Conservation (phyloP, 2,329 filamentous ascomycete genomes). For the Fusarium veterinarium region DNA sequence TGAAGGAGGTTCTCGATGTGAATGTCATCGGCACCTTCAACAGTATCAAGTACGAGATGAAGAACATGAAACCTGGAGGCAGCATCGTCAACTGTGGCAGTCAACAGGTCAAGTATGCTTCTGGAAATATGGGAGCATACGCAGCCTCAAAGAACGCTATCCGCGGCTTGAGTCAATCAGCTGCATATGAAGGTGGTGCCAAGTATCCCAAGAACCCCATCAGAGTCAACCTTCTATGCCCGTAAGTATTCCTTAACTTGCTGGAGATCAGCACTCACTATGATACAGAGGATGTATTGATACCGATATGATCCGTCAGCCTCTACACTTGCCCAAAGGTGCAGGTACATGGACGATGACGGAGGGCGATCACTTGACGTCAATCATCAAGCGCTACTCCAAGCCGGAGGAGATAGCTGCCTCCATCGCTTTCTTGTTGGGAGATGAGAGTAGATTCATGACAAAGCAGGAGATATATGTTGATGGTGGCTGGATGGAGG, state of each 20-base stretch:
- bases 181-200: constrained; percentile 44
- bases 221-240: constrained; percentile 39
- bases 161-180: constrained; percentile 43
- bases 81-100: constrained; percentile 62
- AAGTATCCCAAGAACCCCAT: constrained; percentile 44
- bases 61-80: constrained; percentile 53
- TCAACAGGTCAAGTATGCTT: constrained; percentile 56
- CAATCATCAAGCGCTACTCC: constrained; percentile 44
- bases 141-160: constrained; percentile 49
- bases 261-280: neutral
- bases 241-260: constrained; percentile 19
- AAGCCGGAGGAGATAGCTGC: constrained; percentile 47
- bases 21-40: constrained; percentile 45
- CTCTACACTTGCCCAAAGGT: constrained; percentile 41
- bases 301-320: constrained; percentile 46
- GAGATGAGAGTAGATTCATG: constrained; percentile 49
- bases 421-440: constrained; percentile 46
- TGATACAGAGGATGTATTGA: constrained; percentile 40
- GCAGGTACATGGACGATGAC: constrained; percentile 44
- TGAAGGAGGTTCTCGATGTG: constrained; percentile 39
- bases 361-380: constrained; percentile 40
- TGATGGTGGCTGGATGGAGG: constrained; percentile 47
- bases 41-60: constrained; percentile 45
- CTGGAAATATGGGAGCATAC: constrained; percentile 48
- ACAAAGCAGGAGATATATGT: constrained; percentile 46